Evolutionary conservation across 2,329 filamentous ascomycete species (phyloP), one percentile per base, ranked within the genome.

Genomic region (Claviceps purpurea): DNA sequence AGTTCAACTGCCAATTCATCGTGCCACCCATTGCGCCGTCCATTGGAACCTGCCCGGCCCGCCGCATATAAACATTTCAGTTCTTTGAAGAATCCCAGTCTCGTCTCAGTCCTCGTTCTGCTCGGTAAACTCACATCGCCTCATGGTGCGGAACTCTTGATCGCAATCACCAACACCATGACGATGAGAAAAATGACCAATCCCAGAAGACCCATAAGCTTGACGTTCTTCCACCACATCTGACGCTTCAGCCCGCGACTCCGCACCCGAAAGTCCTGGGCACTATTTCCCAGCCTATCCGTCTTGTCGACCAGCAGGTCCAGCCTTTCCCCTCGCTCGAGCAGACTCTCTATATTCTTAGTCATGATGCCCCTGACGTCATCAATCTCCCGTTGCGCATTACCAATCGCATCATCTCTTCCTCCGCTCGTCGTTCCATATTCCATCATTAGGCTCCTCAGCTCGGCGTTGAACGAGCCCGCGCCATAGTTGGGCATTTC

Each of bases 181-280:
- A 81, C 59, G 58, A 82, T 78, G 56, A 82, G 64, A 45, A 74
- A 64, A 26, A 93, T 69, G 1, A 90, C 88, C 45, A 96, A 63
- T 4, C 69, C 74, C 56, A 90, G 64, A 60, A 98, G 68, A 6
- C 80, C 84, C 89, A 97, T 95, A 59, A 98, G 71, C 73, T 94
- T 94, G 46, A 95, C 79, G 67, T 98, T 97, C 82, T 97, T 97
- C 91, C 91, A 97, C 93, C 93, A 98, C 93, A 98, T 97, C 69
- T 85, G 79, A 64, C 94, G 79, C 72, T 93, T 87, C 60, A 98
- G 68, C 1, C 89, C 89, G 26, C 89, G 75, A 66, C 87, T 94
- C 59, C 91, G 77, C 18, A 97, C 84, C 50, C 93, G 76, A 65
- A 98, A 98, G 65, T 98, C 93, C 60, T 84, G 77, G 50, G 93